These are phyloP conservation scores for Leccinum barrowsii DNA, from an alignment of 768 basidiomycete genomes.

Conservation along the genomic window DNA sequence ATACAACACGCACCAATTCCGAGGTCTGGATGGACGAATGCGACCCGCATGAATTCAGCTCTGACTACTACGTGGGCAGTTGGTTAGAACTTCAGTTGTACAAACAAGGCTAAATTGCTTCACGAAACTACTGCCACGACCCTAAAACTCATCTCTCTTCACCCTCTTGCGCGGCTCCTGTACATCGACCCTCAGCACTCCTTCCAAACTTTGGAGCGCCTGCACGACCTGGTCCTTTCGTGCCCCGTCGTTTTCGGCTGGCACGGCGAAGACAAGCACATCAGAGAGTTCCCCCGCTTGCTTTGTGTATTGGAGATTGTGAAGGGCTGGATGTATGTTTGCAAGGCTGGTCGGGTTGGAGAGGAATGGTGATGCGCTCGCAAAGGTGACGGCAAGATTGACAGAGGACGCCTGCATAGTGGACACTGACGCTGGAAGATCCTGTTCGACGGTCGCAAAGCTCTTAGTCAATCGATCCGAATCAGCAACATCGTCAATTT, in stretches of 20 bases:
- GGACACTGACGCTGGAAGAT: not conserved
- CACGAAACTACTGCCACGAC: too few relatives aligned
- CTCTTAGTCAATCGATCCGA: not conserved
- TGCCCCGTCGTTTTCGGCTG: constrained; percentile 1
- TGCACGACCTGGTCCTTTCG: constrained; percentile 13
- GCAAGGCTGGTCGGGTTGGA: constrained; percentile 20
- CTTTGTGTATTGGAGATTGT: constrained; percentile 21
- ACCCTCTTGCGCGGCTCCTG: constrained; percentile 18
- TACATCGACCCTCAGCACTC: constrained; percentile 23
- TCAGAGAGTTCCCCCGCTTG: constrained; percentile 22
- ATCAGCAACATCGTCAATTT: not conserved
- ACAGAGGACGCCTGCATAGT: constrained; percentile 10
- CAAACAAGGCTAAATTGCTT: not conserved
- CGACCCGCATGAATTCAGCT: constrained; percentile 44
- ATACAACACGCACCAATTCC: constrained; percentile 66
- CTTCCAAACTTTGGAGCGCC: constrained; percentile 13
- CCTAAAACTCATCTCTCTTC: constrained; percentile 28
- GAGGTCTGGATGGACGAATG: constrained; percentile 91
- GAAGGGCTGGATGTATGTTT: constrained; percentile 19
- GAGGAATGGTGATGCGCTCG: constrained; percentile 21
- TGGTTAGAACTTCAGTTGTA: not conserved
- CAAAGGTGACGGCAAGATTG: constrained; percentile 31
- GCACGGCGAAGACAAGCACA: constrained; percentile 16
- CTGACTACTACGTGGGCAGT: too few relatives aligned
- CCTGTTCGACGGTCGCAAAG: not conserved